Conservation (phyloP, 225 moss, liverwort and hornwort species). For the Sphagnum contortum region DNA sequence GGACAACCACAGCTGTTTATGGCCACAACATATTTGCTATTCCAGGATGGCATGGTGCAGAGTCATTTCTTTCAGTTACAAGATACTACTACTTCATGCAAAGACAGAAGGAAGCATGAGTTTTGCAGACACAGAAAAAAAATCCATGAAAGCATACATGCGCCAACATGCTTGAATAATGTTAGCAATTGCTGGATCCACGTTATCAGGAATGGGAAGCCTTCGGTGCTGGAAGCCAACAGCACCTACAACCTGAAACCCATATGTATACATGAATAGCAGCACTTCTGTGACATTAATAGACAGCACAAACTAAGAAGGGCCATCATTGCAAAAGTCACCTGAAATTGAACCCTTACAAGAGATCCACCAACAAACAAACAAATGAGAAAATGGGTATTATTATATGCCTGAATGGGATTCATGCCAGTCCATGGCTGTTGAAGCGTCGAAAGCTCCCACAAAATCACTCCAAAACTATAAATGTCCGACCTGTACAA, state of each 20-base stretch:
- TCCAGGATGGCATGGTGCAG: too few relatives aligned
- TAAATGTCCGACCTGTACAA: constrained; percentile 79
- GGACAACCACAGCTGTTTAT: too few relatives aligned
- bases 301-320: not conserved
- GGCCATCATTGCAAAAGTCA: too few relatives aligned
- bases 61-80: too few relatives aligned
- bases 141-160: constrained; percentile 26
- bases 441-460: constrained; percentile 94
- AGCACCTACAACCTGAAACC: constrained; percentile 80
- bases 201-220: constrained; percentile 58
- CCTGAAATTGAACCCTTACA: not conserved
- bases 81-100: too few relatives aligned
- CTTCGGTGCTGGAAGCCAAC: constrained; percentile 94
- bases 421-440: constrained; percentile 98
- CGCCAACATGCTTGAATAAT: constrained; percentile 95
- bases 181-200: constrained; percentile 52
- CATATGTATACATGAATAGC: too few relatives aligned
- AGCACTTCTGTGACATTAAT: too few relatives aligned
- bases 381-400: not conserved
- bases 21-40: too few relatives aligned
- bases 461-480: constrained; percentile 93
- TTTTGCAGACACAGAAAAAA: too few relatives aligned
- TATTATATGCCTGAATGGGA: constrained; percentile 70
- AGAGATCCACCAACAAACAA: not conserved
- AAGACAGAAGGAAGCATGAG: too few relatives aligned